A percentile compares a stretch with the other conserved stretches of the same genome.
phyloP scores from a whole-genome alignment of 148 eudicot species.

The Rhododendron ferrugineum region DNA sequence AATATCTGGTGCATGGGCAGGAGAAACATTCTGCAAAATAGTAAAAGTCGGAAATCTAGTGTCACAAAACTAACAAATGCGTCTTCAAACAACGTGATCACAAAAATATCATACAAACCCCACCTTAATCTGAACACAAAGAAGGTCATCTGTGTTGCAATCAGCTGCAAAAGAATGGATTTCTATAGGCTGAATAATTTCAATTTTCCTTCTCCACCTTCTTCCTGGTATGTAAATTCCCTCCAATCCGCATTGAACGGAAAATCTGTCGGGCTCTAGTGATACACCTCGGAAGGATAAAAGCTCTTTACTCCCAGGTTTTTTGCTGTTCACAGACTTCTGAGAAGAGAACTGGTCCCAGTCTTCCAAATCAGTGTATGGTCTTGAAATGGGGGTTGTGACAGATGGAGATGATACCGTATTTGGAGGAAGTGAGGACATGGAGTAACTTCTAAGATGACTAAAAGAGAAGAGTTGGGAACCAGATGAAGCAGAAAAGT shows the following conservation, averaged over 20 bases:
- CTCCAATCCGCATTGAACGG: slow-evolving; percentile 90
- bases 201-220: slow-evolving; percentile 90
- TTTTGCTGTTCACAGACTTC: slow-evolving; percentile 45
- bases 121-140: slow-evolving; percentile 95
- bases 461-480: slow-evolving; percentile 86
- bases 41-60: neutral
- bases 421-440: slow-evolving; percentile 87
- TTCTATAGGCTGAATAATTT: slow-evolving; percentile 85
- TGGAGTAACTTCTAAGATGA: slow-evolving; percentile 92
- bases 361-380: slow-evolving; percentile 65
- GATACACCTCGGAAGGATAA: slow-evolving; percentile 92
- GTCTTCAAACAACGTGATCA: neutral
- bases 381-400: slow-evolving; percentile 37
- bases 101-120: slow-evolving; percentile 1
- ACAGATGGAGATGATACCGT: slow-evolving; percentile 43
- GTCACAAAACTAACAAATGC: neutral
- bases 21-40: slow-evolving; percentile 80
- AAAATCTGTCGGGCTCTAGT: slow-evolving; percentile 86
- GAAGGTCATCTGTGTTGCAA: slow-evolving; percentile 92
- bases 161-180: slow-evolving; percentile 78
- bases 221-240: slow-evolving; percentile 90
- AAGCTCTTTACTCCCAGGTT: slow-evolving; percentile 55
- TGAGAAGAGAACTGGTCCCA: slow-evolving; percentile 71
- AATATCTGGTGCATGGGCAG: slow-evolving; percentile 69
- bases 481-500: slow-evolving; percentile 60